phyloP scores from a whole-genome alignment of 2,329 filamentous ascomycete species.

The Torrubiella hemipterigena region DNA sequence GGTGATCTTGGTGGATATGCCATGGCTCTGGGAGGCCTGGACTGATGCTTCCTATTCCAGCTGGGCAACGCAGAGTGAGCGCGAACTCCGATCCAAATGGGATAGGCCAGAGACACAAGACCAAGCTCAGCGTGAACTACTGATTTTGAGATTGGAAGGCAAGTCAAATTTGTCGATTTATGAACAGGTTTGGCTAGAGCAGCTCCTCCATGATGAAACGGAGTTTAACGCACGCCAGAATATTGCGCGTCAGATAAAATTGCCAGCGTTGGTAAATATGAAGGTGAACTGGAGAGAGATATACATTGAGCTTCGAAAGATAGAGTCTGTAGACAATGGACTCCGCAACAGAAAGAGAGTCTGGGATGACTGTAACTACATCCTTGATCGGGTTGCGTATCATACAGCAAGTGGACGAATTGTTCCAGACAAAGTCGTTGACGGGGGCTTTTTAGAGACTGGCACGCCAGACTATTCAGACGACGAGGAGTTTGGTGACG shows the following conservation, averaged over 20 bases:
- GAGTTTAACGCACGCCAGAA: too few species aligned
- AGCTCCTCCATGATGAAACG: too few species aligned
- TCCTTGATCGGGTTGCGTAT: constrained; percentile 5
- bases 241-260: constrained; percentile 3
- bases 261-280: constrained; percentile 1
- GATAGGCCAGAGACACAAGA: constrained; percentile 1
- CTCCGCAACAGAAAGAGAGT: constrained; percentile 8
- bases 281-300: constrained; percentile 9
- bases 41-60: constrained; percentile 5
- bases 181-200: too few species aligned
- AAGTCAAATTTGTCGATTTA: too few species aligned
- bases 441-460: too few species aligned
- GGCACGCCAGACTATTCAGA: too few species aligned
- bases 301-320: constrained; percentile 4
- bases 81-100: not conserved
- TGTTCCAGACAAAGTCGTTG: too few species aligned
- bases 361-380: constrained; percentile 6
- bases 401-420: too few species aligned
- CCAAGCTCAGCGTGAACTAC: not conserved
- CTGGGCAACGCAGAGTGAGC: constrained; percentile 4
- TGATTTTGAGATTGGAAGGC: constrained; percentile 1
- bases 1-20: constrained; percentile 3
- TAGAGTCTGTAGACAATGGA: constrained; percentile 2
- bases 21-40: constrained; percentile 10
- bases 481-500: too few species aligned